Evolutionary conservation across 331 rosid genomes (phyloP).

Genomic region (Erythrophleum ivorense): DNA sequence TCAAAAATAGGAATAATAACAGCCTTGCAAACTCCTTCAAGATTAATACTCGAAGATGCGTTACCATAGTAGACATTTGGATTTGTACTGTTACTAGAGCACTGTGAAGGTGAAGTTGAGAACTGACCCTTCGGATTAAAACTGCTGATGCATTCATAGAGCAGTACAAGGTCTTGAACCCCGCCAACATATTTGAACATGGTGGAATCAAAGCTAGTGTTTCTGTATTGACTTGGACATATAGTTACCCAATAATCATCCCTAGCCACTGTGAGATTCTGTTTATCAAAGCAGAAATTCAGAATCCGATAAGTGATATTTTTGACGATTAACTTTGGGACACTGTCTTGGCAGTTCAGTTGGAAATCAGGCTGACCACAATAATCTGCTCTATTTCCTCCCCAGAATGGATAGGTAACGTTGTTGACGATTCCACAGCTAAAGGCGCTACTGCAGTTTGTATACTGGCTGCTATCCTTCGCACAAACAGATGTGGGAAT

Average conservation of each 20-base stretch:
- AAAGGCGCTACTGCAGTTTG: conserved; percentile 31
- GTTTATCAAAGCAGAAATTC: accelerated
- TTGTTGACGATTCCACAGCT: conserved; percentile 21
- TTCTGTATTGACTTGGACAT: conserved; percentile 20
- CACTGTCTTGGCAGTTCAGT: conserved; percentile 14
- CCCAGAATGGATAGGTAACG: conserved; percentile 70
- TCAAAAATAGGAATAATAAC: not conserved
- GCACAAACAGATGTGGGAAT: not conserved
- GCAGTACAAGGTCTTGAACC: not conserved
- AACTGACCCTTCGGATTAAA: accelerated
- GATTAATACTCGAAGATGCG: too few relatives aligned
- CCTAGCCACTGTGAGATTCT: conserved; percentile 52
- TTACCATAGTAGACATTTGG: not conserved
- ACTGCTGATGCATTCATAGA: conserved; percentile 1
- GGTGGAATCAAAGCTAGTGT: not conserved
- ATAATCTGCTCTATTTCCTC: conserved; percentile 20
- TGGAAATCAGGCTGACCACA: conserved; percentile 53
- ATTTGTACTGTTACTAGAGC: not conserved
- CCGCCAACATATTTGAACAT: not conserved
- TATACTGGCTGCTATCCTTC: not conserved
- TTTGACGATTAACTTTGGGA: conserved; percentile 24
- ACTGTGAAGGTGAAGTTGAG: not conserved
- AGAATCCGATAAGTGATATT: conserved; percentile 41
- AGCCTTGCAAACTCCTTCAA: not conserved
- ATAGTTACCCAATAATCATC: conserved; percentile 27